Conservation (phyloP, 345 rosid species). For the Salix purpurea region DNA sequence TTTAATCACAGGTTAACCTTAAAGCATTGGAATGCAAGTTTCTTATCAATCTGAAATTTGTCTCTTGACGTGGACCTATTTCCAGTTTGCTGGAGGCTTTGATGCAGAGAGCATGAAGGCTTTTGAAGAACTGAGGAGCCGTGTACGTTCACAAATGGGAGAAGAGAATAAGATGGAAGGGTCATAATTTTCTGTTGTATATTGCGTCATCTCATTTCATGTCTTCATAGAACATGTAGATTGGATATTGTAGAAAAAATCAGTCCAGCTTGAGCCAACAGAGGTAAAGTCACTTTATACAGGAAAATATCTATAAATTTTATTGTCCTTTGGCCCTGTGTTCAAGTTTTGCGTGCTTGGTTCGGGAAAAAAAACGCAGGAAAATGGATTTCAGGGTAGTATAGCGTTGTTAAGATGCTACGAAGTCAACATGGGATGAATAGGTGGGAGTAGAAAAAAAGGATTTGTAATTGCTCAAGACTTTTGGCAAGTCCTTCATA, state of each 20-base stretch:
- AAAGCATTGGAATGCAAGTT: neutral
- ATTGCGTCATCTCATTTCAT: slow-evolving; percentile 9
- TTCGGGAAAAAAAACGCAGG: neutral
- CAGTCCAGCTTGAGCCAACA: neutral
- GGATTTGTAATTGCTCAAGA: neutral
- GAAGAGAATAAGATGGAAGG: slow-evolving; percentile 45
- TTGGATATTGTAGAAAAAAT: slow-evolving; percentile 7
- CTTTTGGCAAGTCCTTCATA: neutral
- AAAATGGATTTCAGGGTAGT: neutral
- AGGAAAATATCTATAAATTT: neutral
- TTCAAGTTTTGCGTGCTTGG: neutral
- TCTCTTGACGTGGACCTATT: slow-evolving; percentile 3
- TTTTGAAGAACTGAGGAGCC: slow-evolving; percentile 83
- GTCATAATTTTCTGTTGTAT: slow-evolving; percentile 23
- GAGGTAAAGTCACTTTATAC: neutral
- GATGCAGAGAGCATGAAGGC: slow-evolving; percentile 99
- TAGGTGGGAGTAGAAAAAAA: neutral
- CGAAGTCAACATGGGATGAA: neutral
- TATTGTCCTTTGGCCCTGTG: neutral
- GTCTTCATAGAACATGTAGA: slow-evolving; percentile 11
- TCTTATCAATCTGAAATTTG: neutral
- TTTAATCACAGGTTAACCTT: neutral
- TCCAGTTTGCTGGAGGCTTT: slow-evolving; percentile 96
- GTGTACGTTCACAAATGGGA: slow-evolving; percentile 47
- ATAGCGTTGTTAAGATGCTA: neutral